Evolutionary conservation across 176 grass and related monocot genomes (phyloP).

Genomic region (Raddia distichophylla): DNA sequence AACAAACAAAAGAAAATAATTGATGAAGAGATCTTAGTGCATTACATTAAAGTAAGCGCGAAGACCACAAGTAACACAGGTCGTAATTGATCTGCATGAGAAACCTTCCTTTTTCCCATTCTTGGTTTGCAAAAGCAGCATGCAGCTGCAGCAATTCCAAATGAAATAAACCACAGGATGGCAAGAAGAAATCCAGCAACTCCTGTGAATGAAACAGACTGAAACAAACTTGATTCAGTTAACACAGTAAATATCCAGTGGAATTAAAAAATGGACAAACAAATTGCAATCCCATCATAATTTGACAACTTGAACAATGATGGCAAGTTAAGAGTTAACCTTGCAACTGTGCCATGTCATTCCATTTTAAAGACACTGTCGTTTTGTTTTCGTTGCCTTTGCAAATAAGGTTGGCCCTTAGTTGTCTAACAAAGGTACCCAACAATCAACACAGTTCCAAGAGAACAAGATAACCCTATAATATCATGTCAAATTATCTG

Average conservation of each 20-base stretch:
- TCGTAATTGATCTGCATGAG: constrained; percentile 24
- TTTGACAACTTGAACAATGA: background rate
- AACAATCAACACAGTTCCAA: background rate
- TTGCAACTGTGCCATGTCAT: background rate
- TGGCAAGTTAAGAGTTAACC: background rate
- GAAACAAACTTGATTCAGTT: constrained; percentile 46
- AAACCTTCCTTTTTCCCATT: constrained; percentile 54
- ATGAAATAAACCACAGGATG: constrained; percentile 62
- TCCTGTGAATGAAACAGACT: constrained; percentile 91
- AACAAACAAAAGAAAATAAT: background rate
- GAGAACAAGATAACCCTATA: background rate
- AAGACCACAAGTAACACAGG: constrained; percentile 67
- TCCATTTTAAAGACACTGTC: background rate
- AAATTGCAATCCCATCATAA: background rate
- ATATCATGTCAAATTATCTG: background rate
- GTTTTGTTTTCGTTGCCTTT: background rate
- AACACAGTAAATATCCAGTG: background rate
- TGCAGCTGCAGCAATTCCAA: constrained; percentile 54
- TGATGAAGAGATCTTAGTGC: constrained; percentile 10
- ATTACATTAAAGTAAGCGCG: constrained; percentile 67
- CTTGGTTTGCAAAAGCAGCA: constrained; percentile 61
- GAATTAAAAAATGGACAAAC: background rate
- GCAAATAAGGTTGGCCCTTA: background rate
- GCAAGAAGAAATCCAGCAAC: constrained; percentile 67
- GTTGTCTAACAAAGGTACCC: background rate